Conservation (phyloP, 352 stramenopile genomes). For the Phytophthora boehmeriae region DNA sequence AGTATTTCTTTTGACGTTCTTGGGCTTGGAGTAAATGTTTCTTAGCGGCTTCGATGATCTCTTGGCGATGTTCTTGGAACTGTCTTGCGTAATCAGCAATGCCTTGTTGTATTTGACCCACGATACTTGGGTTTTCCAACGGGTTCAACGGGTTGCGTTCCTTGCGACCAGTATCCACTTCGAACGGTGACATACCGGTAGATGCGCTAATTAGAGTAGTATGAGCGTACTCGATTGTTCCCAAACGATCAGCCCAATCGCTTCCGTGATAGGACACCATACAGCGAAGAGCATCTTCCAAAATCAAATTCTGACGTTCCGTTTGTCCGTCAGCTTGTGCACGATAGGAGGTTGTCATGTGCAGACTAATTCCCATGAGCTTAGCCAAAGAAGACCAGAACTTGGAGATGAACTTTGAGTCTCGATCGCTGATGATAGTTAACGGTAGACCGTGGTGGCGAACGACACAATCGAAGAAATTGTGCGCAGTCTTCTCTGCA, state of each 20-base stretch:
- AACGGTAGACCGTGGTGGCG: slow-evolving; percentile 16
- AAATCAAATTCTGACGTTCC: slow-evolving; percentile 11
- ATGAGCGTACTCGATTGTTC: slow-evolving; percentile 23
- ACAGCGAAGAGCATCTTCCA: slow-evolving; percentile 20
- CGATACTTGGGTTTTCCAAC: neutral
- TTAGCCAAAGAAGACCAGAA: slow-evolving; percentile 27
- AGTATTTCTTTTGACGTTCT: slow-evolving; percentile 18
- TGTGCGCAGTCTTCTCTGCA: slow-evolving; percentile 11
- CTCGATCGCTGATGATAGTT: slow-evolving; percentile 21
- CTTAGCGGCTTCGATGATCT: slow-evolving; percentile 12
- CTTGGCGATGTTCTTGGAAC: slow-evolving; percentile 11
- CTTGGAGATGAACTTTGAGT: slow-evolving; percentile 21
- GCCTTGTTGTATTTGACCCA: neutral
- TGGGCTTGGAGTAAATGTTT: slow-evolving; percentile 13
- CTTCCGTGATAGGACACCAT: slow-evolving; percentile 21
- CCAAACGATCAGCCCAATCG: slow-evolving; percentile 14
- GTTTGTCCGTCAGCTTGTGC: slow-evolving; percentile 23
- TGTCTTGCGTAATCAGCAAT: slow-evolving; percentile 16
- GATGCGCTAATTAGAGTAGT: slow-evolving; percentile 15
- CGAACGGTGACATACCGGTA: slow-evolving; percentile 10
- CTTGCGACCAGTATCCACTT: slow-evolving; percentile 21
- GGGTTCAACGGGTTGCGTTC: neutral
- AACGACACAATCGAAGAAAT: slow-evolving; percentile 23
- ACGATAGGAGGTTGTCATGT: slow-evolving; percentile 23
- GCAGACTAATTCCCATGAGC: slow-evolving; percentile 18